Evolutionary conservation across 2,329 filamentous ascomycete species (phyloP).

Genomic region (Colletotrichum navitas): DNA sequence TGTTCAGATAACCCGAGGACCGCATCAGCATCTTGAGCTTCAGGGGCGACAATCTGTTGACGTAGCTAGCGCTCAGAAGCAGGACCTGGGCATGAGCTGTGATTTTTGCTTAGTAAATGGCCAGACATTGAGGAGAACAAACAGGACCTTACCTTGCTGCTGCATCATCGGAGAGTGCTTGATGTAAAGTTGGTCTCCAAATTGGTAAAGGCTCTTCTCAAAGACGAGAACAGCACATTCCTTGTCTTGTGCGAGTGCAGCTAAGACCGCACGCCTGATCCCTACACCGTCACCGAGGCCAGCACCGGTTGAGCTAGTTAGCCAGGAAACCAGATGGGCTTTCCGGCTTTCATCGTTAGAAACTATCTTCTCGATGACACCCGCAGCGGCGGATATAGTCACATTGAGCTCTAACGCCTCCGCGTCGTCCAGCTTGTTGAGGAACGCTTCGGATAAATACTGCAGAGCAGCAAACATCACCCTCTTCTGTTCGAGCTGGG

Average conservation of each 20-base stretch:
- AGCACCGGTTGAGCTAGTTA: constrained; percentile 73
- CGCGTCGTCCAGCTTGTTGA: constrained; percentile 54
- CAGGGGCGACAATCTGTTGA: constrained; percentile 74
- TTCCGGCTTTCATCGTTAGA: constrained; percentile 62
- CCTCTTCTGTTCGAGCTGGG: constrained; percentile 59
- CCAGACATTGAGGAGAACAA: constrained; percentile 9
- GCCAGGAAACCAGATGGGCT: constrained; percentile 72
- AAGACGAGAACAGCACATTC: constrained; percentile 68
- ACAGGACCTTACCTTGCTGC: constrained; percentile 78
- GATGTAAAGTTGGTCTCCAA: constrained; percentile 89
- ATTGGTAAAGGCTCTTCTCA: constrained; percentile 77
- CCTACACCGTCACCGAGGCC: constrained; percentile 73
- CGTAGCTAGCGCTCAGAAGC: constrained; percentile 81
- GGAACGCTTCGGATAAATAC: constrained; percentile 59
- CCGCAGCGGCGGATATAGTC: constrained; percentile 69
- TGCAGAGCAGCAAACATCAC: constrained; percentile 56
- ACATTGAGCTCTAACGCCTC: constrained; percentile 44
- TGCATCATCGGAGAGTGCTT: constrained; percentile 85
- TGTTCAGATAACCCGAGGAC: constrained; percentile 79
- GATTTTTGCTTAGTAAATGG: constrained; percentile 43
- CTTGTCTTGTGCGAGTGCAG: constrained; percentile 65
- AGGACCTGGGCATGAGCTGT: constrained; percentile 83
- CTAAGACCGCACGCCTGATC: constrained; percentile 75
- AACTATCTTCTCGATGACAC: constrained; percentile 65
- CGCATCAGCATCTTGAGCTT: constrained; percentile 77